phyloP scores from a whole-genome alignment of 495 filamentous ascomycete species.

The Podospora bellae-mahoneyi region DNA sequence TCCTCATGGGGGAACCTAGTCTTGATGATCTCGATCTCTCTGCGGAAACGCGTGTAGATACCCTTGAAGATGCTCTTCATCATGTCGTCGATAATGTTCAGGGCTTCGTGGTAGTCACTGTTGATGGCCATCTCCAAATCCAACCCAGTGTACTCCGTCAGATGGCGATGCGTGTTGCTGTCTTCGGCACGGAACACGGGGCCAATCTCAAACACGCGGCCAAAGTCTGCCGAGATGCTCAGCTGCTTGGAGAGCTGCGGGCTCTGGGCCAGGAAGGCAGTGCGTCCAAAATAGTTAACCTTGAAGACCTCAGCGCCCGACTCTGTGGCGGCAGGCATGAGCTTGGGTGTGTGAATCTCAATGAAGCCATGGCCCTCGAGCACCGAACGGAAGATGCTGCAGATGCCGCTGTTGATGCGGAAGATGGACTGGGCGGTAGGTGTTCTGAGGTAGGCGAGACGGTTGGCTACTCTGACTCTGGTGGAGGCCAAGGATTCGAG shows the following conservation, averaged over 20 bases:
- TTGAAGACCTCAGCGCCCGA: slow-evolving; percentile 94
- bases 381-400: slow-evolving; percentile 73
- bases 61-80: slow-evolving; percentile 85
- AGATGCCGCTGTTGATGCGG: slow-evolving; percentile 70
- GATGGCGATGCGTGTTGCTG: slow-evolving; percentile 91
- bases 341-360: slow-evolving; percentile 90
- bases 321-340: slow-evolving; percentile 86
- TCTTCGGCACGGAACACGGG: slow-evolving; percentile 98
- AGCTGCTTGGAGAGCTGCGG: slow-evolving; percentile 95
- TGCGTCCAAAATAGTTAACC: slow-evolving; percentile 87
- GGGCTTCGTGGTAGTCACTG: slow-evolving; percentile 86
- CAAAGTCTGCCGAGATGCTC: slow-evolving; percentile 88
- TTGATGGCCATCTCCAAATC: slow-evolving; percentile 94
- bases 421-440: slow-evolving; percentile 85
- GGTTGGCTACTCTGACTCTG: slow-evolving; percentile 65
- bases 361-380: slow-evolving; percentile 76
- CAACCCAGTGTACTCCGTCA: slow-evolving; percentile 93
- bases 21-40: slow-evolving; percentile 65
- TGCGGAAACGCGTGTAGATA: slow-evolving; percentile 64
- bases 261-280: slow-evolving; percentile 86
- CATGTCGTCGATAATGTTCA: slow-evolving; percentile 74
- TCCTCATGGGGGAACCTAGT: slow-evolving; percentile 58
- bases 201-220: slow-evolving; percentile 86
- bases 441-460: slow-evolving; percentile 80
- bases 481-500: slow-evolving; percentile 40